Base-by-base conservation (phyloP, 2,329 filamentous ascomycete genomes). In the Boeremia lycopersici region DNA sequence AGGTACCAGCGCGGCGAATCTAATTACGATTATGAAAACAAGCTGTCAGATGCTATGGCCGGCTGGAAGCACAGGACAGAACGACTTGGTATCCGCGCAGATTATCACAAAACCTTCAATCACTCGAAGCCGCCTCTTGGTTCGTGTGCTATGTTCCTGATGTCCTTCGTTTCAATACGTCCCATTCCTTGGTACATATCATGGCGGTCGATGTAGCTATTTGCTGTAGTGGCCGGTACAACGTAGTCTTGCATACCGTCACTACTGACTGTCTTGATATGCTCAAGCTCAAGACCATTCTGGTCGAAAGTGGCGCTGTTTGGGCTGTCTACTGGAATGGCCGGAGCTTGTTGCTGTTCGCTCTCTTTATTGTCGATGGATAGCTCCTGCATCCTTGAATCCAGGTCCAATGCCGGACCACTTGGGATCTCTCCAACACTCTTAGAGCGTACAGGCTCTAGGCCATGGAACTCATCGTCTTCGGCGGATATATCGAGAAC, bases 161-260 rank as follows among this genome's bases (percentile, higher is more conserved):
- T 70, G 51, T 78, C 74, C 52, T 71, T 75, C 4, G 77, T 78
- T 30, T 72, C 71, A 28, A 74, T 65, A 19, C 73, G 61, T 3
- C 71, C 71, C 17, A 72, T 56, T 1, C 68, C 71, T 41, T 63
- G 62, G 57, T 74, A 79, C 68, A 77, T 76, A 57, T 80, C 78
- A 59, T 80, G 78, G 51, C 78, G 61, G 56, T 74, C 74, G 34
- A 77, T 70, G 49, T 74, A 58, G 41, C 69, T 74, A 23, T 71
- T 69, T 28, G 74, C 63, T 13, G 72, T 74, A 13, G 68, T 71
- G 10, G 65, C 67, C 31, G 69, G 64, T 8, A 51, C 53, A 5
- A 74, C 44, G 46, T 65, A 57, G 35, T 61, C 57, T 10, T 48
- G 57, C n/a, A 43, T 42, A 44, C 69, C 54, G 26, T 67, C 62